A percentile compares a stretch with the other conserved stretches of the same genome.
These are phyloP conservation scores for Aspergillus baeticus DNA, from an alignment of 495 filamentous ascomycete species.

Conservation along the genomic window DNA sequence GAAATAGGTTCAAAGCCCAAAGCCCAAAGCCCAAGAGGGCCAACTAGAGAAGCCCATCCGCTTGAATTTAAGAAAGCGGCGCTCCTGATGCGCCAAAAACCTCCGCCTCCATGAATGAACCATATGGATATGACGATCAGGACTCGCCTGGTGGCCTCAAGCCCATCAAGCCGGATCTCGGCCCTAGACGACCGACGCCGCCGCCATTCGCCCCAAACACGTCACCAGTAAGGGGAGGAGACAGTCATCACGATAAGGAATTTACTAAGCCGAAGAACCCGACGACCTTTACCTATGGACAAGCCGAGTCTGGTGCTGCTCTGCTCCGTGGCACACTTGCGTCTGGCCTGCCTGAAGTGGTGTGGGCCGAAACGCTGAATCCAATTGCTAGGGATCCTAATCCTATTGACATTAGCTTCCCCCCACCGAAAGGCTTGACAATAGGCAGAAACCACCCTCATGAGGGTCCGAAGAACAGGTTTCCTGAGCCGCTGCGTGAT, in stretches of 20 bases:
- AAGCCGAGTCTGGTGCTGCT: constrained; percentile 38
- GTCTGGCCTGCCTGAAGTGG: neutral
- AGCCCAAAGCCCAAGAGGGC: neutral
- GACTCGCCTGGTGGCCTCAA: constrained; percentile 34
- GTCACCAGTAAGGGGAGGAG: neutral
- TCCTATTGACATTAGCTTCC: neutral
- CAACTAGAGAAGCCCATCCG: constrained; percentile 1
- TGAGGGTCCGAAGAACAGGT: neutral
- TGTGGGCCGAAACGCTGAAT: neutral
- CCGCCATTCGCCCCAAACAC: constrained; percentile 29
- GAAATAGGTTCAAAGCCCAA: neutral
- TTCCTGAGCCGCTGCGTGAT: neutral
- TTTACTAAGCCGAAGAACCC: constrained; percentile 13
- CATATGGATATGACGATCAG: constrained; percentile 41
- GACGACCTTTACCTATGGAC: constrained; percentile 19
- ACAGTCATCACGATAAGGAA: constrained; percentile 6
- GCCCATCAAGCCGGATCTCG: constrained; percentile 23
- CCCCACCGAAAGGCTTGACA: neutral
- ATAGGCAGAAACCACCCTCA: neutral
- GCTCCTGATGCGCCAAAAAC: constrained; percentile 37
- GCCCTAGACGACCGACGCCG: constrained; percentile 17
- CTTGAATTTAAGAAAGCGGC: constrained; percentile 12
- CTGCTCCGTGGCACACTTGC: constrained; percentile 27
- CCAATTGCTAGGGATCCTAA: neutral
- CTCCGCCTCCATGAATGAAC: constrained; percentile 40